Evolutionary conservation across 768 basidiomycete genomes (phyloP), one percentile per base, ranked within the genome.

Genomic region (Nidularia sp.): DNA sequence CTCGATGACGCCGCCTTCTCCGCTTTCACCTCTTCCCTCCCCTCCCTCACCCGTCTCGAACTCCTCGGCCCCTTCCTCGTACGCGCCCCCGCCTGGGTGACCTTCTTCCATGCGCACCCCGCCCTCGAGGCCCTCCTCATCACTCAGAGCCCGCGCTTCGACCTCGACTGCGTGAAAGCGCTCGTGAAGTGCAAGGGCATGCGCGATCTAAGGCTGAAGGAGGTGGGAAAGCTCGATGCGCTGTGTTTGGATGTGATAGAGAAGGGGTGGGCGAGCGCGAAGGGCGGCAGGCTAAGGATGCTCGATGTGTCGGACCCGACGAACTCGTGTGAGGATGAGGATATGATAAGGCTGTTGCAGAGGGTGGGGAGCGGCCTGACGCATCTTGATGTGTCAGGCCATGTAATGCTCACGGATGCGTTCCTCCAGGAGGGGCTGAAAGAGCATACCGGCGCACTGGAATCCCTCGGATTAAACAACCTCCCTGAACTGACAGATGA

Each of bases 41-140:
- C 82, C 1, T 65, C 80, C 10, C 80, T 99, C 39, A 78, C 70
- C 4, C 80, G 81, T 34, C 60, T 99, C 10, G 85, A 88, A 64
- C 86, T 99, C 12, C 81, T 91, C 9, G 96, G 90, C 0, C 93
- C 93, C 2, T 94, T 92, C 69, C 83, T 93, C 22, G 87, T 97
- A 34, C 84, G 85, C 18, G 69, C 78, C 6, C 70, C 77, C 0
- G 81, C 79, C 0, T 98, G 96, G 96, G 70, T 78, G 45, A 61
- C 70, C 0, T 93, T 97, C 70, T 83, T 98, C 68, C 64, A 77
- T 49, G 62, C 78, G 1, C 81, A 86, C 49, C 77, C 84, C 4
- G 64, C 72, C 8, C 76, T 99, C 8, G 73, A 82, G 57, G 79
- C 78, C 5, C 90, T 98, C 68, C 74, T 87, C 39, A 83, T 99